Evolutionary conservation across 2,329 filamentous ascomycete genomes (phyloP).

Genomic region (Paecilomyces sp.): DNA sequence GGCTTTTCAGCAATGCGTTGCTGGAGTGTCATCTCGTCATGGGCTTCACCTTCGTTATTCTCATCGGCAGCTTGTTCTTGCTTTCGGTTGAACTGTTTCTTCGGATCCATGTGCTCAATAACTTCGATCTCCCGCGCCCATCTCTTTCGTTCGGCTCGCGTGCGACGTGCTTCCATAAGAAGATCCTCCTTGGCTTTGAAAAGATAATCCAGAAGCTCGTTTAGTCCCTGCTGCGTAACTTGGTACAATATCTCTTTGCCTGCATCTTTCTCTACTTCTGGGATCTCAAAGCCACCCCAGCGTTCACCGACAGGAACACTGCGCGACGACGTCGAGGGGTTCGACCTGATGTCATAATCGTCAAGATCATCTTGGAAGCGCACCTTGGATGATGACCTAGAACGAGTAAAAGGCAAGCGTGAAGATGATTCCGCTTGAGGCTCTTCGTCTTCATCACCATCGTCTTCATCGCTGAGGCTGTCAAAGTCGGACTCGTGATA

Average conservation of each 20-base stretch:
- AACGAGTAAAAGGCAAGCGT: slow-evolving; percentile 45
- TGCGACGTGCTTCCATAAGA: slow-evolving; percentile 60
- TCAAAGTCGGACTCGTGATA: slow-evolving; percentile 43
- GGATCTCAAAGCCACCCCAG: slow-evolving; percentile 72
- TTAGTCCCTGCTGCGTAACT: slow-evolving; percentile 84
- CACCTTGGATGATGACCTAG: slow-evolving; percentile 71
- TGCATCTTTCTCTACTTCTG: slow-evolving; percentile 71
- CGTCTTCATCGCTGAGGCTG: slow-evolving; percentile 48
- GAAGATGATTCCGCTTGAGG: slow-evolving; percentile 20
- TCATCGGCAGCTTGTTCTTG: slow-evolving; percentile 6
- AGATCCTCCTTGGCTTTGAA: slow-evolving; percentile 77
- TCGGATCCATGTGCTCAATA: slow-evolving; percentile 23
- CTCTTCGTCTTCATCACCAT: slow-evolving; percentile 41
- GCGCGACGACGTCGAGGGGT: slow-evolving; percentile 64
- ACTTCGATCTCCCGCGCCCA: slow-evolving; percentile 38
- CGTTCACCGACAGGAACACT: slow-evolving; percentile 60
- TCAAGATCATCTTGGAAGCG: slow-evolving; percentile 65
- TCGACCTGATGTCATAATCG: slow-evolving; percentile 64
- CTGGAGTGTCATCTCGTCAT: slow-evolving; percentile 19
- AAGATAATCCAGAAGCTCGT: slow-evolving; percentile 79
- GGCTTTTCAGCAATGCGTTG: slow-evolving; percentile 27
- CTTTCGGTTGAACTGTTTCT: slow-evolving; percentile 13
- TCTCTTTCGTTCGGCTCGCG: slow-evolving; percentile 53
- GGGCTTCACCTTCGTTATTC: slow-evolving; percentile 19
- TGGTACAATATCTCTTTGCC: slow-evolving; percentile 87